These are phyloP conservation scores for Gyromitra esculenta DNA, from an alignment of 2,329 filamentous ascomycete species.

Conservation along the genomic window DNA sequence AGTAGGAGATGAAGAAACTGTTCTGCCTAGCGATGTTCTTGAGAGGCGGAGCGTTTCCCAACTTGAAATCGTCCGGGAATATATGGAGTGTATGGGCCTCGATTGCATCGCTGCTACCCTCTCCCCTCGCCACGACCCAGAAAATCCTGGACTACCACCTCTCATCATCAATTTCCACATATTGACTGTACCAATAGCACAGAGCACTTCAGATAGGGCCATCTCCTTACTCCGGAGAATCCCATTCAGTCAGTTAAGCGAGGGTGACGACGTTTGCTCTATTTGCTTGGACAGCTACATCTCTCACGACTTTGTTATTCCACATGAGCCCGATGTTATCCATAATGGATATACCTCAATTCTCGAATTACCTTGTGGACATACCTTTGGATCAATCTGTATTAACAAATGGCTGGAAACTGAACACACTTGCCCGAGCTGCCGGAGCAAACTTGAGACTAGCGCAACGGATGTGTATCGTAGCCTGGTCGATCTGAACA, in stretches of 20 bases:
- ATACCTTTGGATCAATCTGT: not conserved
- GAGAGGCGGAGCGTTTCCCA: too few relatives aligned
- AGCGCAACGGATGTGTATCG: too few relatives aligned
- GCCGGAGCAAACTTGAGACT: not conserved
- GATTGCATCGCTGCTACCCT: too few relatives aligned
- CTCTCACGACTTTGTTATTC: not conserved
- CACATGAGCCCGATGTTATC: not conserved
- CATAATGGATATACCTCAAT: not conserved
- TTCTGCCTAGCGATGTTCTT: too few relatives aligned
- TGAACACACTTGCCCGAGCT: not conserved
- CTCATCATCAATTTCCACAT: too few relatives aligned
- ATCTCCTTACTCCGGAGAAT: not conserved
- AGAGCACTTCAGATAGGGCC: not conserved
- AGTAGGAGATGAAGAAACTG: too few relatives aligned
- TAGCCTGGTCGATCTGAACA: not conserved
- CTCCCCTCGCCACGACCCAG: too few relatives aligned
- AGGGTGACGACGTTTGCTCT: not conserved
- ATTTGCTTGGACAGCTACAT: not conserved
- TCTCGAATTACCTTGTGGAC: not conserved
- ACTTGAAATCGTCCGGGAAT: too few relatives aligned
- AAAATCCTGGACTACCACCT: too few relatives aligned
- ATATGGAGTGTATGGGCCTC: too few relatives aligned
- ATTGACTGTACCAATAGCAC: not conserved
- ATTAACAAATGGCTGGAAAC: not conserved
- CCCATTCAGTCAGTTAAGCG: not conserved